Evolutionary conservation across 2,329 filamentous ascomycete genomes (phyloP), one percentile per base, ranked within the genome.

Genomic region (Fusarium sp.): DNA sequence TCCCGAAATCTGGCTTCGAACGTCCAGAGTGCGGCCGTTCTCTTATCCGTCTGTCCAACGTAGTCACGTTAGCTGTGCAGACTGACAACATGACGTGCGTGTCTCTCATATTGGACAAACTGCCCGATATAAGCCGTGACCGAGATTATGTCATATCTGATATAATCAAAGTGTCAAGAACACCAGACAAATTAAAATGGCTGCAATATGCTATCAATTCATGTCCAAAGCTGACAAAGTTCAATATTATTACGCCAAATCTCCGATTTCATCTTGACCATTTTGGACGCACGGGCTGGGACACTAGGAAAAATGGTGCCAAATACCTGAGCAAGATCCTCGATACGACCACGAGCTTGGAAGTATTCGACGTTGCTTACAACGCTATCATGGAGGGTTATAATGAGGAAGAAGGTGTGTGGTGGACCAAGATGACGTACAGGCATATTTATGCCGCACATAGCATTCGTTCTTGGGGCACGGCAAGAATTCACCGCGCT

Each of bases 381-480:
- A 18, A 28, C 4, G 48, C 41, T 2, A n/a, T 62, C 7, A 11
- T 62, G 21, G 31, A 4, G 1, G n/a, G 59, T 1, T 55, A 55
- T 1, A 18, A 0, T 0, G 41, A 62, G 2, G 4, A 5, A 8
- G 58, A 55, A 8, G 30, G 31, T 3, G 31, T 55, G 0, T 62
- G 59, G 59, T 62, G 59, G 59, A 62, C 41, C 0, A 39, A 61
- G 3, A 42, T 23, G 8, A 19, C 49, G 5, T 28, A 26, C 4
- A 42, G 3, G 41, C 8, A 42, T 5, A 4, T 1, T 1, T 23
- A 13, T 1, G 10, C 6, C 2, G 31, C 44, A 3, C 58, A 62
- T 14, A 42, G 6, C 0, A n/a, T 62, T 0, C 2, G 7, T 3
- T 30, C 31, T 4, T 62, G 59, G 59, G 59, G 41, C 6, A 11